Evolutionary conservation across 2,329 filamentous ascomycete species (phyloP).

Genomic region (Sporothrix pallida): DNA sequence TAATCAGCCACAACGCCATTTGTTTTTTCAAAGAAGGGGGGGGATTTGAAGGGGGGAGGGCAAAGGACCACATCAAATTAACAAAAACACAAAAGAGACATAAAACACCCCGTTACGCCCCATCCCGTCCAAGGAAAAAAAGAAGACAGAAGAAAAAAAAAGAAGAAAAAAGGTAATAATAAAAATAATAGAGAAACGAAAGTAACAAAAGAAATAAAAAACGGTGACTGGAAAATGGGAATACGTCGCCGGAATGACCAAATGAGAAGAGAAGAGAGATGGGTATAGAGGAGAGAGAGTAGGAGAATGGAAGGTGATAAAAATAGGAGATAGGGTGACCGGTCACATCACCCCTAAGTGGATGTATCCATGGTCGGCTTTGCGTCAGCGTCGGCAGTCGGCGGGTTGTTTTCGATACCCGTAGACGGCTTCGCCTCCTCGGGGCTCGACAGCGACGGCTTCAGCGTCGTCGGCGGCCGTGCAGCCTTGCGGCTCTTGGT

Average conservation of each 20-base stretch:
- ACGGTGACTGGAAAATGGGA: not conserved
- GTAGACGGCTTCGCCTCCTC: slow-evolving; percentile 51
- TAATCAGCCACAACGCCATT: slow-evolving; percentile 26
- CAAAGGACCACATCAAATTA: too few species aligned
- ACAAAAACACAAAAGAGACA: not conserved
- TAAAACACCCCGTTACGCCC: not conserved
- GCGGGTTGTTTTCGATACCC: slow-evolving; percentile 36
- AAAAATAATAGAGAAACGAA: not conserved
- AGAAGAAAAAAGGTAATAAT: not conserved
- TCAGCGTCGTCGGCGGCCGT: slow-evolving; percentile 49
- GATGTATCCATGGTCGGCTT: not conserved
- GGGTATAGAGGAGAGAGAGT: not conserved
- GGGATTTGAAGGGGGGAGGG: not conserved
- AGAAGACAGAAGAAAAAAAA: not conserved
- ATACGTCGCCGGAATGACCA: not conserved
- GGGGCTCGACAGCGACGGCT: slow-evolving; percentile 46
- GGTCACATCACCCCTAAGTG: too few species aligned
- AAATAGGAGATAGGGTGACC: not conserved
- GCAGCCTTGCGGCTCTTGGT: slow-evolving; percentile 63
- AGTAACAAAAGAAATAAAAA: not conserved
- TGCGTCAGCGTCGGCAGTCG: not conserved
- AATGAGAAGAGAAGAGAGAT: not conserved
- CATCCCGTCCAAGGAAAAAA: not conserved
- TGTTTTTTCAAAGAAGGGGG: not conserved
- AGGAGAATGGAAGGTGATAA: not conserved